These are phyloP conservation scores for Stevia rebaudiana DNA, from an alignment of 140 eudicot genomes.

Conservation along the genomic window DNA sequence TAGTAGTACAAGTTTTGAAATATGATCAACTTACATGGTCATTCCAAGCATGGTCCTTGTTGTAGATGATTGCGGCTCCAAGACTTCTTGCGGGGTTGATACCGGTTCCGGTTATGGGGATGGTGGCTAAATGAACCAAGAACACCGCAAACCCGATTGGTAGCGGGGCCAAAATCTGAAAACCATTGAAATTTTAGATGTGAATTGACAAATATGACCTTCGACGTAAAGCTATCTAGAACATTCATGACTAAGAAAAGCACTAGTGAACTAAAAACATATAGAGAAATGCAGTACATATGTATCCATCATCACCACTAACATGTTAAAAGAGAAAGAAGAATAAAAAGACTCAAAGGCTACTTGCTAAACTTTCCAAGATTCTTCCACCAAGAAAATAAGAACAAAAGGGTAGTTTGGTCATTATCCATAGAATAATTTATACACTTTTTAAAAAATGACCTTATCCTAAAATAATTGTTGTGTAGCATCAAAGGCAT, in stretches of 20 bases:
- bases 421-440: constrained; percentile 20
- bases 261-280: constrained; percentile 24
- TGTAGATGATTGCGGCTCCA: constrained; percentile 61
- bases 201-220: constrained; percentile 14
- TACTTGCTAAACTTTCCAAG: constrained; percentile 30
- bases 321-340: constrained; percentile 15
- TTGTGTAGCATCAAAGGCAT: background rate
- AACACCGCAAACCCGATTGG: constrained; percentile 68
- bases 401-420: constrained; percentile 20
- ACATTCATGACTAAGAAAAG: constrained; percentile 21
- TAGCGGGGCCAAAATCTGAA: constrained; percentile 82
- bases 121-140: constrained; percentile 68
- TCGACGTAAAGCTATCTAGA: constrained; percentile 7
- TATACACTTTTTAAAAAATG: background rate
- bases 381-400: constrained; percentile 20
- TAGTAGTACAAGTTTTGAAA: background rate
- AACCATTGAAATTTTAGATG: background rate
- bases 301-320: constrained; percentile 27
- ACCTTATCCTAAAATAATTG: constrained; percentile 11
- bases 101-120: constrained; percentile 71
- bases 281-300: constrained; percentile 29
- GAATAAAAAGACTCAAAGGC: constrained; percentile 26
- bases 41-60: constrained; percentile 60
- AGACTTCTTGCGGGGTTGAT: constrained; percentile 75
- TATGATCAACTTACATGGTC: constrained; percentile 44